Base-by-base conservation (phyloP, 1,284 basidiomycete genomes). In the Apiotrichum siamense region DNA sequence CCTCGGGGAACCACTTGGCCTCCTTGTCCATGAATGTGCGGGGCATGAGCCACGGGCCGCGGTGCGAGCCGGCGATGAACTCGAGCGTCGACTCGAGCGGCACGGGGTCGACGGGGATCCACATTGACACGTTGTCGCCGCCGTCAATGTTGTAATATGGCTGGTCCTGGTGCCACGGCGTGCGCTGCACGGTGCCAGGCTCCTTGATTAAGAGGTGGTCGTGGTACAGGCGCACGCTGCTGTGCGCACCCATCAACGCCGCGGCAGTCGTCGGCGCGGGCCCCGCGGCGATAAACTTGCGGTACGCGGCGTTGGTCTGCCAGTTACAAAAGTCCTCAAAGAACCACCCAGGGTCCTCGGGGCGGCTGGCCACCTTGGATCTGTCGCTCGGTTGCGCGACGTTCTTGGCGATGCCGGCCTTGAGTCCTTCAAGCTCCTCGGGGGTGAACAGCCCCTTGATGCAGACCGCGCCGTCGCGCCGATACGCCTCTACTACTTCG, bases 251-350 rank as follows among this genome's bases (percentile, higher is more conserved):
- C 48, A 57, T 47, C 1, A 57, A 39, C 9, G 51, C 51, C 0
- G 51, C 55, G 2, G 55, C 55, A 0, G 51, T 45, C 4, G 18
- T 24, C 18, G 55, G 45, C 2, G 55, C 55, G 0, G 55, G 44
- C 6, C 51, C 37, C 20, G 18, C 7, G 2, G 49, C 49, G 21
- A 57, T 57, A 18, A 57, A 57, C 12, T 41, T 15, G 21, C 38
- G 32, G 35, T 53, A 57, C 4, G 38, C 42, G 17, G 24, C 25
- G 33, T 45, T 45, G 12, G 6, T 7, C 15, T 45, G 31, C 55
- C 55, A 57, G 50, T 52, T 57, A 42, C 55, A 57, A 27, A 57
- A 57, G 48, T 57, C 55, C 31, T 57, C 55, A 31, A 57, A 57
- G 45, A 57, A 57, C 55, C 55, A 57, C 0, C 55, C 55, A 0